Base-by-base conservation (phyloP, 179 eudicot genomes). In the Beta corolliflora region DNA sequence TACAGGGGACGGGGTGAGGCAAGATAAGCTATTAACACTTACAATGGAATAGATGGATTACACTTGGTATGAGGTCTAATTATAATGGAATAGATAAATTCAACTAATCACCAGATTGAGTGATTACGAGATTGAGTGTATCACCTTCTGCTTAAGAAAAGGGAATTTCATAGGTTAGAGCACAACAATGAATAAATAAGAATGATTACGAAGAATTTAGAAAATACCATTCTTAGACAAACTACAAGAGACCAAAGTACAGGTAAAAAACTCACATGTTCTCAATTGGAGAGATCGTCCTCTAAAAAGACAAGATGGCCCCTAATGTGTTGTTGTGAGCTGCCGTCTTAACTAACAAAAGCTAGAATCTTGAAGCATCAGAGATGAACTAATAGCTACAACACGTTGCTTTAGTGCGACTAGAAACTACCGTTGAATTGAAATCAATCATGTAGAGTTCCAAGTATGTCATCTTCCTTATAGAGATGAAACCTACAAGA, bases 71-170 rank as follows among this genome's bases (percentile, higher is more conserved):
- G 54, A 68, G 46, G 71, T 56, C 67, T 25, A 5, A 53, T 36
- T 11, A 13, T 16, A 60, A 64, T 55, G 1, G 19, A 31, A 36
- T 19, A 56, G 81, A 66, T 50, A 25, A 60, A 53, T 23, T 67
- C 67, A 36, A 61, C 23, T 31, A 71, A 88, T 80, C 85, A 97
- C 99, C 97, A 89, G 83, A 78, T 94, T 91, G 67, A 97, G 97
- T 70, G 82, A 48, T 89, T 95, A n/a, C n/a, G n/a, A n/a, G n/a
- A n/a, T n/a, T n/a, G n/a, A n/a, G n/a, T n/a, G n/a, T n/a, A n/a
- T n/a, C n/a, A n/a, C 97, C 86, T 91, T 94, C 83, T 92, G 94
- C 91, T 79, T 14, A 65, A 41, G 77, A 48, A 58, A 67, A 72
- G 44, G 70, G 69, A 84, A 69, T 56, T 76, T 67, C 76, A 63